Evolutionary conservation across 2,329 filamentous ascomycete genomes (phyloP), one percentile per base, ranked within the genome.

Genomic region (Hypoxylon sp.): DNA sequence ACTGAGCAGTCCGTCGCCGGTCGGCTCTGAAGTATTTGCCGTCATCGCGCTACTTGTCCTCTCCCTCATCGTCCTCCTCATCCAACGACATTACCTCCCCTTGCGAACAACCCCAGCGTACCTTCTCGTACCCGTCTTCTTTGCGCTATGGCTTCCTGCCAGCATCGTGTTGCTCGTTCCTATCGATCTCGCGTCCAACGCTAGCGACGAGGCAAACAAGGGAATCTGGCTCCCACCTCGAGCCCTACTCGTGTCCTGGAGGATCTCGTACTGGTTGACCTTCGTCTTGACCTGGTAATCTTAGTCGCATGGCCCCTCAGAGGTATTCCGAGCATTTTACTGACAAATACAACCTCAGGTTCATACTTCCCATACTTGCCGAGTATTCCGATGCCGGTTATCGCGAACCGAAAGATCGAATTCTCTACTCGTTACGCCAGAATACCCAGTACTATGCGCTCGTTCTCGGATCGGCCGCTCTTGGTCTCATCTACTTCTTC

Each of bases 331-430:
- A 37, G 8, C 3, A 18, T 17, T 31, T 7, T 35, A 20, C 62
- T 72, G n/a, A 72, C 42, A 40, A 15, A 5, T 40, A 33, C 2
- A 41, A 11, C n/a, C 21, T 10, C 67, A 93, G 89, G 90, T 85
- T 92, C 60, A 92, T 99, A 62, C 87, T 99, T 29, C 95, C 95
- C 11, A 85, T 98, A 47, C 86, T 99, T 54, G 95, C 89, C 74
- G 94, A 98, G 75, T 99, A 97, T 75, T 89, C 91, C 75, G 95
- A 98, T 75, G 90, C 94, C 23, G 95, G 95, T 50, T 96, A 97
- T 73, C 88, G 92, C 67, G 92, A 97, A 62, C 88, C 92, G 3
- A 89, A 88, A 73, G 88, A 87, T 67, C 88, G 92, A 62, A 77
- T 97, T 37, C 74, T 91, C 55, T 96, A 97, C 77, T 96, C 94